Evolutionary conservation across 768 basidiomycete genomes (phyloP).

Genomic region (Phanerodontia chrysosporium): DNA sequence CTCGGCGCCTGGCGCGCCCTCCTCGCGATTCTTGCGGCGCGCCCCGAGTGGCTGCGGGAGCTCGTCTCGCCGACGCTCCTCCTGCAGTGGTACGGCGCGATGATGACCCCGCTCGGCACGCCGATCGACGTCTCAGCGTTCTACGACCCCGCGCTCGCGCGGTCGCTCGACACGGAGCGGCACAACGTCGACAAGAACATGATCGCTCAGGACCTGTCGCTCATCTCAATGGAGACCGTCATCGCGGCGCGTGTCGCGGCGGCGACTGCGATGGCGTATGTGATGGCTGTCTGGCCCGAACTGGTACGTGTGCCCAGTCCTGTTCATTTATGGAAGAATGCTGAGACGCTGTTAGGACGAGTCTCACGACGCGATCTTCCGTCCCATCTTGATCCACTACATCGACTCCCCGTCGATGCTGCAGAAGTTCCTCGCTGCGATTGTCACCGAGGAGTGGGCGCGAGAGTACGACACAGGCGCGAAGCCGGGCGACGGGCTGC

Average conservation of each 20-base stretch:
- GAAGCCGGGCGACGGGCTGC: slow-evolving; percentile 28
- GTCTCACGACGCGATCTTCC: slow-evolving; percentile 62
- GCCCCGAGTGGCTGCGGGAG: slow-evolving; percentile 45
- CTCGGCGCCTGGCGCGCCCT: slow-evolving; percentile 72
- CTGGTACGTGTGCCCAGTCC: slow-evolving; percentile 36
- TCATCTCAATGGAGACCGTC: slow-evolving; percentile 73
- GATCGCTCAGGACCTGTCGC: slow-evolving; percentile 82
- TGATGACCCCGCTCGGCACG: slow-evolving; percentile 88
- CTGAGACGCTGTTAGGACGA: slow-evolving; percentile 23
- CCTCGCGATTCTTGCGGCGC: slow-evolving; percentile 47
- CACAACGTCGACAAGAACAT: slow-evolving; percentile 98
- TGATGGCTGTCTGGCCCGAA: slow-evolving; percentile 65
- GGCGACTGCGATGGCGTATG: slow-evolving; percentile 69
- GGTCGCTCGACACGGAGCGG: slow-evolving; percentile 49
- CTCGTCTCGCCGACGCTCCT: slow-evolving; percentile 55
- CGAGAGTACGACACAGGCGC: slow-evolving; percentile 40
- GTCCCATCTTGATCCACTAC: slow-evolving; percentile 73
- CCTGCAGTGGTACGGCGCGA: slow-evolving; percentile 79
- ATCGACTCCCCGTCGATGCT: slow-evolving; percentile 87
- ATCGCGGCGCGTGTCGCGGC: slow-evolving; percentile 76
- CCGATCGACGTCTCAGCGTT: slow-evolving; percentile 70
- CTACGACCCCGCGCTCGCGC: slow-evolving; percentile 52
- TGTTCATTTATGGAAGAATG: not conserved
- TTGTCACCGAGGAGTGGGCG: slow-evolving; percentile 93
- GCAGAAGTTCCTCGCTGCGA: slow-evolving; percentile 81